Conservation (phyloP, 305 asterid genomes). For the Coffea humblotiana region DNA sequence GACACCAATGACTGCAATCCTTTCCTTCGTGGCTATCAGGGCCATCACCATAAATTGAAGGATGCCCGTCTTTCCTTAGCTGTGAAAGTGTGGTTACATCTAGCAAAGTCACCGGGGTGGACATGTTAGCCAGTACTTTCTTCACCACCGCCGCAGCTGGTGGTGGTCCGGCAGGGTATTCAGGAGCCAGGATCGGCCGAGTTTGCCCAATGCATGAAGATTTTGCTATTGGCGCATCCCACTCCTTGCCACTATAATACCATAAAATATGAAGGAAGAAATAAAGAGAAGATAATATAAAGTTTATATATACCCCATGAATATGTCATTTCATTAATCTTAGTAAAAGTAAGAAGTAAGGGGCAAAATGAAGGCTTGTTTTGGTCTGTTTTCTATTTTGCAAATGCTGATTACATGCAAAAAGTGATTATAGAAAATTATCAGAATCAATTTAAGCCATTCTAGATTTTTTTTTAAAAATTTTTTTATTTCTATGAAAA, state of each 20-base stretch:
- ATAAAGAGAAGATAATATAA: neutral
- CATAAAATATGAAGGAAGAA: neutral
- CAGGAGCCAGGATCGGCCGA: conserved; percentile 35
- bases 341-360: too few species aligned
- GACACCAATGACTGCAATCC: conserved; percentile 80
- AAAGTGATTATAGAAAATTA: too few species aligned
- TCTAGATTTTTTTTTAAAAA: too few species aligned
- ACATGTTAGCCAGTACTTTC: conserved; percentile 43
- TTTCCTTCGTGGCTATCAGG: conserved; percentile 36
- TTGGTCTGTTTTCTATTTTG: too few species aligned
- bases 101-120: conserved; percentile 42
- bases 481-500: too few species aligned
- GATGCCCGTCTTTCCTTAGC: conserved; percentile 70
- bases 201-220: conserved; percentile 50
- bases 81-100: conserved; percentile 67
- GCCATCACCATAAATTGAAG: conserved; percentile 47
- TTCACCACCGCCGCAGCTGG: conserved; percentile 51
- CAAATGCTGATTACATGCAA: too few species aligned
- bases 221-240: conserved; percentile 41
- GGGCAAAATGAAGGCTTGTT: too few species aligned
- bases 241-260: conserved; percentile 47
- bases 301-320: neutral
- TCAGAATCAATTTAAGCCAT: too few species aligned
- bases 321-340: too few species aligned
- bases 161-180: conserved; percentile 45